Base-by-base conservation (phyloP, 805 yeast species). In the Lachancea nothofagi region DNA sequence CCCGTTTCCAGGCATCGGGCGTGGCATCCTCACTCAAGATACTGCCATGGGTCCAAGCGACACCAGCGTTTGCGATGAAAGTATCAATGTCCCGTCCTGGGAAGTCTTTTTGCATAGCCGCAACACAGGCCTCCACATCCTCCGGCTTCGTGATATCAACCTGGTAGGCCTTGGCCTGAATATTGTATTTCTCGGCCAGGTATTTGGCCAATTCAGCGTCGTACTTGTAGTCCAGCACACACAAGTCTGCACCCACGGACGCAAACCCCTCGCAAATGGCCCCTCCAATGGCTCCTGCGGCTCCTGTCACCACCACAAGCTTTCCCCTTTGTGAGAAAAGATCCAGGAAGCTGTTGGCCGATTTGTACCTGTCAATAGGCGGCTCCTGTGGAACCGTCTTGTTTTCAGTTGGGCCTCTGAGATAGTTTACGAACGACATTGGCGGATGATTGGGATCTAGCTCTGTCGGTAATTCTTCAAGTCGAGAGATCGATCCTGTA, bases 61-160 rank as follows among this genome's bases (percentile, higher is more conserved):
- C 77, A 32, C 96, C 96, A 8, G 96, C 96, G 59, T 87, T 87
- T 52, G 94, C 95, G 35, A 87, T 90, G 53, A 84, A 81, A 24
- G 85, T 68, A 62, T 87, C 95, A 49, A 87, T 76, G 45, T 77
- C 75, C 40, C 79, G 78, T 20, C 89, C 90, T 4, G 40, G 34
- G 58, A 86, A 87, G 54, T 84, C 94, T 40, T 62, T 48, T 47
- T 67, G 74, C 47, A 78, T 76, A 13, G 47, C 41, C 12, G 32
- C 30, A 17, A 72, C 48, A 24, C 41, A 48, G 7, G 41, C 34
- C n/a, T 57, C 53, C 9, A 61, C 61, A 17, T 49, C 58, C 2
- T 47, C 53, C 18, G 49, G 50, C 8, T 53, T 48, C 32, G 55
- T 47, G n/a, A 61, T 59, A 29, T 62, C 64, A 13, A 58, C 56